Base-by-base conservation (phyloP, 495 filamentous ascomycete species). In the Podospora comata region DNA sequence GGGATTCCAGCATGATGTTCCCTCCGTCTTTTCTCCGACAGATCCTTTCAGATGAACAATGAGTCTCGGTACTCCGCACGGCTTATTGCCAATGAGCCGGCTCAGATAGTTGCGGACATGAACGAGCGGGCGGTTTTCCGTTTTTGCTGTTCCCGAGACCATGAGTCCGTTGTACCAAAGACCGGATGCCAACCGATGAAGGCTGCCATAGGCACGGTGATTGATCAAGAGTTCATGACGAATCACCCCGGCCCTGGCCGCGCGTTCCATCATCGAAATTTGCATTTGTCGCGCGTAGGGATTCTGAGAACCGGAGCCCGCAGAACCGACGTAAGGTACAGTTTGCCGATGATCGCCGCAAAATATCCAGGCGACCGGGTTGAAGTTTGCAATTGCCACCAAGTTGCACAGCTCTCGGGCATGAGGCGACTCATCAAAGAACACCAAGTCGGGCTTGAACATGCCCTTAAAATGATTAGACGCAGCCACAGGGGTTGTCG, bases 331-430 rank as follows among this genome's bases (percentile, higher is more conserved):
- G 39, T 65, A 75, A 0, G 76, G 76, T 3, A 67, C 65, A 0
- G 76, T 78, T 56, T 76, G 76, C 2, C 73, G 65, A 19, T 74
- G 56, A 54, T 78, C 74, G 15, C 76, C 76, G 2, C 59, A 67
- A 64, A 76, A 74, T 44, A 76, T 65, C 72, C 71, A 76, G 13
- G 67, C 74, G 0, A 65, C 54, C 0, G 76, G 76, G 3, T 70
- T 30, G 19, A 75, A 78, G 30, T 72, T 66, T 0, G 74, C 70
- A n/a, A 78, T 66, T 0, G 74, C 62, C 1, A 78, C 75, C 19
- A 78, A 39, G 1, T 70, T 72, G 5, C 67, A 72, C 0, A 76
- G 66, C 67, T 78, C 76, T 0, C 74, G 26, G 0, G 74, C 72
- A 34, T 76, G 74, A 0, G 70, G 68, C 0, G 64, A 55, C 32